phyloP scores from a whole-genome alignment of 176 grass and related monocot species.

The Chloris gayana region DNA sequence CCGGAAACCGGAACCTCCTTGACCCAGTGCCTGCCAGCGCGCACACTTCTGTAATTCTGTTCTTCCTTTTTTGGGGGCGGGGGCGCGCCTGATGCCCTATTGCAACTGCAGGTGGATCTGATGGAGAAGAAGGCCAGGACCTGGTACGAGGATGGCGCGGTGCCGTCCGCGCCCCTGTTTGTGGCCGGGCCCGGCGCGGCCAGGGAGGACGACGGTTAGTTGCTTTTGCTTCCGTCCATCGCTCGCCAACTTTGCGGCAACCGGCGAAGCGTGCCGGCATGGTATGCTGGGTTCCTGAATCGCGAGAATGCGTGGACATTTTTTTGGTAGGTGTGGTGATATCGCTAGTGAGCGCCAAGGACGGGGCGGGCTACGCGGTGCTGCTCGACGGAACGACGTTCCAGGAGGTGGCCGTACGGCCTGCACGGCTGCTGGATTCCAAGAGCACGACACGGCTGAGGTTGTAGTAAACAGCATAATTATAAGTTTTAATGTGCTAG shows the following conservation, averaged over 20 bases:
- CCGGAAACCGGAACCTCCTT: not conserved
- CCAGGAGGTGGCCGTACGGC: slow-evolving; percentile 80
- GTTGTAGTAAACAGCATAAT: no score
- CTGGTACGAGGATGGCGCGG: slow-evolving; percentile 86
- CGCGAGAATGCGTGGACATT: no score
- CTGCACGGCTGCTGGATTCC: slow-evolving; percentile 97
- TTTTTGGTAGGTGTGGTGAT: slow-evolving; percentile 56
- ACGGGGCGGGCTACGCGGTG: slow-evolving; percentile 74
- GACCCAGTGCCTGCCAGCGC: no score
- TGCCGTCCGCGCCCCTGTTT: slow-evolving; percentile 90
- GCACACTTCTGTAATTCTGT: no score
- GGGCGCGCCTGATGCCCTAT: no score
- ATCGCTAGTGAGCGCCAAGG: slow-evolving; percentile 82
- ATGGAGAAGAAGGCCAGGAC: slow-evolving; percentile 75
- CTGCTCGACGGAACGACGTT: slow-evolving; percentile 78
- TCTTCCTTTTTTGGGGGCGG: no score
- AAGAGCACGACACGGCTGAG: slow-evolving; percentile 25
- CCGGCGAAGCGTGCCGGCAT: no score
- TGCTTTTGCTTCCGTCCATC: no score
- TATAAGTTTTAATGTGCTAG: no score
- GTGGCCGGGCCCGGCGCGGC: slow-evolving; percentile 75
- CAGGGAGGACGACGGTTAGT: slow-evolving; percentile 71
- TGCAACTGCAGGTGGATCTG: slow-evolving; percentile 39
- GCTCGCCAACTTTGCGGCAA: no score
- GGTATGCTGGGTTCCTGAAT: no score